Base-by-base conservation (phyloP, 2,329 filamentous ascomycete genomes). In the Monilinia aucupariae region DNA sequence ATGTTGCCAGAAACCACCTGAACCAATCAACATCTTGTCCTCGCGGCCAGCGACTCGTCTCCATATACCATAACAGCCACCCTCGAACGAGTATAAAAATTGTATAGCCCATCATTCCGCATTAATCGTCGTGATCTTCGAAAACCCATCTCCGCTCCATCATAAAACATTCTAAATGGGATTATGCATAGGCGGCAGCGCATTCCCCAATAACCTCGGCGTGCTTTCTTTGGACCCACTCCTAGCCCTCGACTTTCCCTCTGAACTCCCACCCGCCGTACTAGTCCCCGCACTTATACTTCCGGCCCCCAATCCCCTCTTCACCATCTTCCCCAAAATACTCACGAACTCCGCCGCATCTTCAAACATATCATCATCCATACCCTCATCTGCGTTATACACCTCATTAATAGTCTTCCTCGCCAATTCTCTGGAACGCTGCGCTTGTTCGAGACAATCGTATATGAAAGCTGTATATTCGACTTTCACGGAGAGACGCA, bases 291-390 rank as follows among this genome's bases (percentile, higher is more conserved):
- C 65, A 17, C 64, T 69, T 22, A 64, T 62, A 12, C 62, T 63
- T 20, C 62, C 66, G 13, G 59, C 62, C 10, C 66, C 66, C 50
- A 71, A 50, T 1, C 88, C 88, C 56, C 91, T 84, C 76, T 89
- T 92, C 82, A 92, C 91, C 87, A 97, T 94, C 71, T 88, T 90
- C 8, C 91, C 91, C 0, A 97, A 76, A 0, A 94, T 87, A 1
- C 89, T 88, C 10, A 97, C 92, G 15, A 97, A 81, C 71, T 93
- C 89, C 64, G 91, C 92, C 0, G 92, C 91, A 74, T 97, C 94
- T 68, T 89, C 85, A 73, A 97, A 99, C 80, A 94, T 96, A 68
- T 96, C 91, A 71, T 97, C 92, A 64, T 96, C 91, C 85, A 97
- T 93, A 25, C 90, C 91, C 75, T 97, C 92, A 60, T 89, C 86